Conservation (phyloP, 441 rosid genomes). For the Melastoma candidum region DNA sequence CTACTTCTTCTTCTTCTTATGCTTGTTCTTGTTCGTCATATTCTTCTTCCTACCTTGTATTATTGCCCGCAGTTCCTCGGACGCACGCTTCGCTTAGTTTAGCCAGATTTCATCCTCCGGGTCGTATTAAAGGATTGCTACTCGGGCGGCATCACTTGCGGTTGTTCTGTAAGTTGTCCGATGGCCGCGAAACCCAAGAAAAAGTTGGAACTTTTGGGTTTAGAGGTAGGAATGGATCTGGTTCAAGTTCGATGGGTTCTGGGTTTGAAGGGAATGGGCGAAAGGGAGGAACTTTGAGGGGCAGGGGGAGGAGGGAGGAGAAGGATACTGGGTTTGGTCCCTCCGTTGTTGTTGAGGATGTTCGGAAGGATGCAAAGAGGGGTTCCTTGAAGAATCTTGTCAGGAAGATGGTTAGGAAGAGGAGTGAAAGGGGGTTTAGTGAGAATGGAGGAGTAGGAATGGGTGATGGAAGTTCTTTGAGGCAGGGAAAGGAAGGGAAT, state of each 20-base stretch:
- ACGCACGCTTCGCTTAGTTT: constrained; percentile 17
- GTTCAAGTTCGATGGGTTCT: constrained; percentile 3
- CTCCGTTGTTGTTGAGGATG: neutral
- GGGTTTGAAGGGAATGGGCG: too few relatives aligned
- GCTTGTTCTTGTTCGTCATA: constrained; percentile 17
- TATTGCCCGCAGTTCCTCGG: constrained; percentile 11
- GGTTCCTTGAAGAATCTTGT: constrained; percentile 17
- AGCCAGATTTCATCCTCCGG: constrained; percentile 3
- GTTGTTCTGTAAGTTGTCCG: constrained; percentile 24
- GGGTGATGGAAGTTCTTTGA: constrained; percentile 14
- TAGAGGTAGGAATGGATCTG: constrained; percentile 1
- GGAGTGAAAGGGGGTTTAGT: constrained; percentile 10
- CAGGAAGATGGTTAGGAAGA: constrained; percentile 23
- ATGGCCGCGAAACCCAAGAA: constrained; percentile 17
- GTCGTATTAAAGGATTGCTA: neutral
- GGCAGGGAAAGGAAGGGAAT: constrained; percentile 5
- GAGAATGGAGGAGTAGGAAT: constrained; percentile 3
- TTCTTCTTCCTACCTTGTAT: constrained; percentile 22
- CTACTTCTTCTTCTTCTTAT: constrained; percentile 14
- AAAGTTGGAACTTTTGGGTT: constrained; percentile 1
- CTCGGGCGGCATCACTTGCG: constrained; percentile 8
- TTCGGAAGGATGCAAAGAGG: constrained; percentile 8
- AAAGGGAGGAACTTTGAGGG: too few relatives aligned
- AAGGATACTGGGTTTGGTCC: constrained; percentile 5
- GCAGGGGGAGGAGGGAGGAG: constrained; percentile 1